Conservation (phyloP, 805 yeast species). For the Ogataea kodamae region DNA sequence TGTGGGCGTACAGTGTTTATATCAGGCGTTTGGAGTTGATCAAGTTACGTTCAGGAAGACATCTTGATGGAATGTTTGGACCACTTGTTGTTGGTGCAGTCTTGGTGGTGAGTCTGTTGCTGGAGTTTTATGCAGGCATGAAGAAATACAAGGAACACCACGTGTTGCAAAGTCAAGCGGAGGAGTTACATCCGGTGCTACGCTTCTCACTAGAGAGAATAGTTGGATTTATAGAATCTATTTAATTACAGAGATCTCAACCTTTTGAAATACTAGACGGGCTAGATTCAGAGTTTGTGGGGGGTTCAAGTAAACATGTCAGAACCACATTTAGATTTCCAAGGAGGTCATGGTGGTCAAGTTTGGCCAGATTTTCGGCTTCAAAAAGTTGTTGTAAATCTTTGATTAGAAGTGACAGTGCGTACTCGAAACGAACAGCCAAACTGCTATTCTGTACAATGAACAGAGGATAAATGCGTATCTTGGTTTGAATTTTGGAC, state of each 20-base stretch:
- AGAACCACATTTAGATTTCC: constrained; percentile 35
- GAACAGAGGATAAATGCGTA: constrained; percentile 47
- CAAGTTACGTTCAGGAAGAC: constrained; percentile 77
- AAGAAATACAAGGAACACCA: constrained; percentile 30
- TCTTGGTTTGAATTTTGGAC: constrained; percentile 33
- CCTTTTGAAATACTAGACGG: no score
- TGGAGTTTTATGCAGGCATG: constrained; percentile 73
- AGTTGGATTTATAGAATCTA: constrained; percentile 24
- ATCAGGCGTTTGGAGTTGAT: constrained; percentile 67
- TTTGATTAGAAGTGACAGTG: constrained; percentile 41
- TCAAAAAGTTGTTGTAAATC: constrained; percentile 44
- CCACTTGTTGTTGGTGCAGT: constrained; percentile 77
- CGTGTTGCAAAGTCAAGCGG: constrained; percentile 16
- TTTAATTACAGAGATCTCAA: no score
- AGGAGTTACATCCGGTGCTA: constrained; percentile 28
- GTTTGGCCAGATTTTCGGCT: constrained; percentile 26
- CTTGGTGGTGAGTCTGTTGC: constrained; percentile 57
- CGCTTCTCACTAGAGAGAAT: constrained; percentile 24
- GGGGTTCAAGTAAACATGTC: constrained; percentile 32
- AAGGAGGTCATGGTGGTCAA: constrained; percentile 32
- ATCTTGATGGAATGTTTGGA: constrained; percentile 86
- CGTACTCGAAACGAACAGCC: constrained; percentile 47
- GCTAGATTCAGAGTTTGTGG: no score
- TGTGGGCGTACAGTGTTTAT: constrained; percentile 87
- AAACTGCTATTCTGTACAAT: constrained; percentile 38